A percentile compares a stretch with the other conserved stretches of the same genome.
These are phyloP conservation scores for Flaveria robusta DNA, from an alignment of 129 eudicot genomes.

Conservation along the genomic window DNA sequence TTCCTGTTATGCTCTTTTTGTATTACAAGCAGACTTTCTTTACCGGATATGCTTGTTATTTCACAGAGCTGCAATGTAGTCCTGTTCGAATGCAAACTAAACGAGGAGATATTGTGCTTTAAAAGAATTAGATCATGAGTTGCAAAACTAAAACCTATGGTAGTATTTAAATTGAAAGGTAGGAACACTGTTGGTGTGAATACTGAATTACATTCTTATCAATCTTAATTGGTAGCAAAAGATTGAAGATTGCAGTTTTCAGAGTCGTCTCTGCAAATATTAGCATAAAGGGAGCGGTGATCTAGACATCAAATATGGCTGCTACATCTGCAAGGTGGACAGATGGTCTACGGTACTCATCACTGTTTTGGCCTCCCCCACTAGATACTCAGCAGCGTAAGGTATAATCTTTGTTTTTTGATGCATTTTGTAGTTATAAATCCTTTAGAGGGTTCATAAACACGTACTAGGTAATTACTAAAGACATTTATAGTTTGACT, in stretches of 20 bases:
- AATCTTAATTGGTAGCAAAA: constrained; percentile 67
- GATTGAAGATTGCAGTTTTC: constrained; percentile 37
- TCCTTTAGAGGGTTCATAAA: constrained; percentile 7
- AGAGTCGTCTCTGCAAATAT: constrained; percentile 29
- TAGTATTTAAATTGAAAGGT: constrained; percentile 23
- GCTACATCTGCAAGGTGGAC: constrained; percentile 79
- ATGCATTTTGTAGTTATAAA: constrained; percentile 22
- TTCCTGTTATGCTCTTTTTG: constrained; percentile 6
- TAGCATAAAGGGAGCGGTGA: constrained; percentile 23
- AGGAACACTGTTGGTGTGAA: constrained; percentile 35
- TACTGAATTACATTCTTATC: constrained; percentile 65
- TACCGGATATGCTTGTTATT: constrained; percentile 17
- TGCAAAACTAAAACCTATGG: constrained; percentile 37
- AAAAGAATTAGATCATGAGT: constrained; percentile 12
- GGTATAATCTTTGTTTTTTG: constrained; percentile 41
- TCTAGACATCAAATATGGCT: constrained; percentile 51
- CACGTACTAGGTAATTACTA: constrained; percentile 4
- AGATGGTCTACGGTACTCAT: constrained; percentile 83
- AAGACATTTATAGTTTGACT: constrained; percentile 5
- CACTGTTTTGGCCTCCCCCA: constrained; percentile 94
- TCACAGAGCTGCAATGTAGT: constrained; percentile 38
- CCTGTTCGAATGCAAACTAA: constrained; percentile 36
- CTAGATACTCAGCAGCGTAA: constrained; percentile 71
- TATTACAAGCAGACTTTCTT: not conserved
- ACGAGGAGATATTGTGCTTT: constrained; percentile 33